Percentiles rank a stretch among this genome's conserved stretches.
phyloP scores from a whole-genome alignment of 2,329 filamentous ascomycete species.

The Immersiporthe knoxdaviesiana region DNA sequence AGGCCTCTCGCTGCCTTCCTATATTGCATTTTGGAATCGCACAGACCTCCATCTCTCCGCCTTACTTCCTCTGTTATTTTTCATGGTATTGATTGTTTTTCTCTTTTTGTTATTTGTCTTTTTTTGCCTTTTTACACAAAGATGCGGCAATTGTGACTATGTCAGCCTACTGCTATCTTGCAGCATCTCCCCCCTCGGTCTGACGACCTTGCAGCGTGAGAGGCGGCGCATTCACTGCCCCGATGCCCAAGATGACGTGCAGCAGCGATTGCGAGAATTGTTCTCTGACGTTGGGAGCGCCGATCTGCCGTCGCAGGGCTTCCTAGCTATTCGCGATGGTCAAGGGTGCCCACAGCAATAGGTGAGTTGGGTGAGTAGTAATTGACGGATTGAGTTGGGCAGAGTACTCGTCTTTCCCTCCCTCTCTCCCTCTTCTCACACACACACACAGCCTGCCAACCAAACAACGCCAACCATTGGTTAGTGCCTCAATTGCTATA shows the following conservation, averaged over 20 bases:
- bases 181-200: background rate
- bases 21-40: background rate
- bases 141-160: background rate
- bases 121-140: background rate
- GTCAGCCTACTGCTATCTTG: background rate
- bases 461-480: background rate
- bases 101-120: background rate
- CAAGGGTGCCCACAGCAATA: background rate
- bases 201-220: background rate
- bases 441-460: background rate
- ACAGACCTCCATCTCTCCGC: background rate
- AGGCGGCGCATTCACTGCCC: slow-evolving; percentile 1
- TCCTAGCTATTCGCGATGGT: background rate
- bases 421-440: too few relatives aligned
- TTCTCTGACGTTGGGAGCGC: background rate
- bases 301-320: slow-evolving; percentile 11
- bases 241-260: slow-evolving; percentile 4
- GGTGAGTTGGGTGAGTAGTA: background rate
- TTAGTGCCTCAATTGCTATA: background rate
- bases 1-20: slow-evolving; percentile 15
- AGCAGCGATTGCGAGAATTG: background rate
- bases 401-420: background rate
- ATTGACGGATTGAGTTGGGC: background rate
- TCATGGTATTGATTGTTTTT: background rate
- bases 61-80: background rate